These are phyloP conservation scores for Colletotrichum liaoningense DNA, from an alignment of 2,329 filamentous ascomycete species.

Conservation along the genomic window DNA sequence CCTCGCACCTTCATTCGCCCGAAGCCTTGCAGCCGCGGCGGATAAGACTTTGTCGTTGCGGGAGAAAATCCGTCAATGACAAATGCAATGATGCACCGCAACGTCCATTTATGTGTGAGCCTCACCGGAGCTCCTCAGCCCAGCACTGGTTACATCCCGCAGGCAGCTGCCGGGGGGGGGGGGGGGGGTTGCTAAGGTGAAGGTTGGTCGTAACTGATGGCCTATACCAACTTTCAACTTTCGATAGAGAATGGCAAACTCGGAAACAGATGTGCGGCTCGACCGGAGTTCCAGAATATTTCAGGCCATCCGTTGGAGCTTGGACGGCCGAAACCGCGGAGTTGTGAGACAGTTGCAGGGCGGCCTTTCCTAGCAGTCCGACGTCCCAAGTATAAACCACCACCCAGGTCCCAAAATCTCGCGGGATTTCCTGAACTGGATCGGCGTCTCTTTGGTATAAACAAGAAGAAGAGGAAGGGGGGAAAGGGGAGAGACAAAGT, in stretches of 20 bases:
- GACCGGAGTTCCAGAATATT: conserved; percentile 32
- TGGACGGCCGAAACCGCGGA: conserved; percentile 23
- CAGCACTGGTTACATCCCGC: neutral
- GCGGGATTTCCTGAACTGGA: conserved; percentile 25
- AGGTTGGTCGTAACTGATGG: neutral
- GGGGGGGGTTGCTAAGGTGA: neutral
- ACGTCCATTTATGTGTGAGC: neutral
- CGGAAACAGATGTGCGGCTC: conserved; percentile 21
- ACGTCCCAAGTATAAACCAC: conserved; percentile 19
- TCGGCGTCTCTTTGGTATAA: conserved; percentile 4
- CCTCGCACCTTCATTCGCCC: conserved; percentile 32
- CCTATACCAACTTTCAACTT: neutral
- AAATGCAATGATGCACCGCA: conserved; percentile 10
- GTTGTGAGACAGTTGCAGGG: conserved; percentile 32
- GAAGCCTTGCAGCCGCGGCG: conserved; percentile 11
- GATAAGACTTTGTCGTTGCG: conserved; percentile 6
- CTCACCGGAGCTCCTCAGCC: neutral
- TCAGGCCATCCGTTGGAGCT: conserved; percentile 6
- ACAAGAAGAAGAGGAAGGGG: neutral
- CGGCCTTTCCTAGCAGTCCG: conserved; percentile 23
- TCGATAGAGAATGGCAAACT: conserved; percentile 9
- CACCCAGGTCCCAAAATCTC: conserved; percentile 9
- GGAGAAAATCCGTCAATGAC: conserved; percentile 28
- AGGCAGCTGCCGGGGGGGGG: neutral
- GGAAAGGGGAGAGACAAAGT: neutral